These are phyloP conservation scores for Debaryomycetaceae sp. DNA, from an alignment of 1,139 yeast genomes.

Conservation along the genomic window DNA sequence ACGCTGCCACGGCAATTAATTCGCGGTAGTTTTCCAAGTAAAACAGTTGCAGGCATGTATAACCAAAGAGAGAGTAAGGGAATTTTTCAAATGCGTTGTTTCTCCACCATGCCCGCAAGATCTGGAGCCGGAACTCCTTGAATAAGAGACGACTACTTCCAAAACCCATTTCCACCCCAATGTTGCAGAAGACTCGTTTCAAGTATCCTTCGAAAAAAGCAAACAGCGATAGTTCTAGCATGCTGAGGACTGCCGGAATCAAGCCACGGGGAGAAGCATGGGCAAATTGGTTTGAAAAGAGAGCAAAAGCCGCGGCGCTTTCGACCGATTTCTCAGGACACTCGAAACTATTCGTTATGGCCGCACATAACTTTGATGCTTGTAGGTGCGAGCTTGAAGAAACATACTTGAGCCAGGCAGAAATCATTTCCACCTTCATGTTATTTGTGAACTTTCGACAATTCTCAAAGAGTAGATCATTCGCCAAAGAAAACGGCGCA, in stretches of 20 bases:
- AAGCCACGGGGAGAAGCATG: slow-evolving; percentile 16
- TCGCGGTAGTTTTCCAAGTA: slow-evolving; percentile 19
- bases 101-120: slow-evolving; percentile 33
- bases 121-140: slow-evolving; percentile 15
- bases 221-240: slow-evolving; percentile 29
- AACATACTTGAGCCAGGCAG: slow-evolving; percentile 3
- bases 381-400: slow-evolving; percentile 2
- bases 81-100: slow-evolving; percentile 20
- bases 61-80: slow-evolving; percentile 30
- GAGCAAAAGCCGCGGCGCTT: slow-evolving; percentile 24
- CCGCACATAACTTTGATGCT: slow-evolving; percentile 21
- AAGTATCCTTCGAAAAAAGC: slow-evolving; percentile 22
- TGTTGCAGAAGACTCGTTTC: slow-evolving; percentile 10
- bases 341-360: slow-evolving; percentile 18
- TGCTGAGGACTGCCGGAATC: slow-evolving; percentile 25
- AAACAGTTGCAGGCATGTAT: slow-evolving; percentile 15
- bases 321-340: slow-evolving; percentile 29
- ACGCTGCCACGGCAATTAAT: slow-evolving; percentile 22
- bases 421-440: slow-evolving; percentile 7
- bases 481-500: not conserved
- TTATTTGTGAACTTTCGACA: slow-evolving; percentile 12
- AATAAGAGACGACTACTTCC: slow-evolving; percentile 15
- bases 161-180: slow-evolving; percentile 10
- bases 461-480: slow-evolving; percentile 4
- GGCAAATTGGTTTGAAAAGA: slow-evolving; percentile 23